phyloP scores from a whole-genome alignment of 2,329 filamentous ascomycete species.

The Falciphora oryzae region DNA sequence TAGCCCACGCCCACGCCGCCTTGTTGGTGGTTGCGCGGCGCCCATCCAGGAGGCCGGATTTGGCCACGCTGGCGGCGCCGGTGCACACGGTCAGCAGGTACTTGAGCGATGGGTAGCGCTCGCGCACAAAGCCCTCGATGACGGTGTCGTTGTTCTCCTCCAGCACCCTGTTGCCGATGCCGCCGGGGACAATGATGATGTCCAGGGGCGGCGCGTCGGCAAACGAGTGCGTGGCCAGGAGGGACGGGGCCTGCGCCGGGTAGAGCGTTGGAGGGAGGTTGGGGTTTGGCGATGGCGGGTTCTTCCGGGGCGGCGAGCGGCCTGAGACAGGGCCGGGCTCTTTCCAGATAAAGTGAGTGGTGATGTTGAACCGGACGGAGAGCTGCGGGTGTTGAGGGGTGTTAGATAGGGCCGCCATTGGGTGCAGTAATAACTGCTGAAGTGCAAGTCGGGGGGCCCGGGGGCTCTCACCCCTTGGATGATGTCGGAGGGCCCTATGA shows the following conservation, averaged over 20 bases:
- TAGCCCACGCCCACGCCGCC: conserved; percentile 26
- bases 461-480: conserved; percentile 7
- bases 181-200: conserved; percentile 22
- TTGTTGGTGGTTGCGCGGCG: conserved; percentile 50
- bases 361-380: conserved; percentile 17
- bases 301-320: conserved; percentile 2
- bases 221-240: conserved; percentile 19
- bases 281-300: conserved; percentile 8
- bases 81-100: conserved; percentile 38
- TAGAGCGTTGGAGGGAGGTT: conserved; percentile 1
- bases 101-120: conserved; percentile 14
- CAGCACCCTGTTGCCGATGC: conserved; percentile 15
- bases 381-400: conserved; percentile 8
- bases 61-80: conserved; percentile 40
- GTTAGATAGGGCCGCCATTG: neutral
- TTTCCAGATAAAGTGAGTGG: conserved; percentile 21
- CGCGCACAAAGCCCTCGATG: conserved; percentile 15
- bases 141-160: conserved; percentile 14
- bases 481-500: conserved; percentile 1
- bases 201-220: conserved; percentile 19
- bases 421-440: neutral
- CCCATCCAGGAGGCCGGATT: conserved; percentile 44
- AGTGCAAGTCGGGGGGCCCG: neutral
- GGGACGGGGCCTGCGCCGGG: conserved; percentile 11
- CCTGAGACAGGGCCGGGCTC: conserved; percentile 18